Evolutionary conservation across 148 eudicot species (phyloP), one percentile per base, ranked within the genome.

Genomic region (Oxyria digyna): DNA sequence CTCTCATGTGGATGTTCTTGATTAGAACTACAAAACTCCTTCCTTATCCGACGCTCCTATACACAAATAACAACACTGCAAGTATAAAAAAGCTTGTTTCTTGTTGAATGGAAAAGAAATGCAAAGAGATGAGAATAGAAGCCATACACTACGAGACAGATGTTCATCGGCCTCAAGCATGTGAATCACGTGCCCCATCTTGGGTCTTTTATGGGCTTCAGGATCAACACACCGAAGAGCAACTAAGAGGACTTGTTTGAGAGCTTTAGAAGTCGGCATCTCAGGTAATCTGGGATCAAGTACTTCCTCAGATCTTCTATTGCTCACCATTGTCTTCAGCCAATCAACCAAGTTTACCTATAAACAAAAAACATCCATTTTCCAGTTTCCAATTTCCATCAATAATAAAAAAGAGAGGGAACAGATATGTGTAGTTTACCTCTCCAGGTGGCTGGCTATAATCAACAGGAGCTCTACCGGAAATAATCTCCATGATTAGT

Each of bases 381-480:
- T n/a, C n/a, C n/a, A n/a, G n/a, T 18, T 20, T 37, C 46, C 40
- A 32, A 5, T 18, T 17, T 23, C 31, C 17, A 37, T 21, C 38
- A 35, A 35, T 66, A 5, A 59, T 14, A 15, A 29, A 27, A 57
- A 18, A 23, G 49, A 15, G n/a, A n/a, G 49, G 49, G 17, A 18
- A 63, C 15, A 32, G 17, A 32, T 3, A 0, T 12, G 5, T 45
- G 18, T 14, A 59, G 18, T 38, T 37, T 66, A 66, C 69, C 69
- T 66, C 69, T 37, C 69, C 69, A 3, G 69, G 69, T 66, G 43
- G 15, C 2, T 29, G 69, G 31, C 27, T 37, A 29, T 66, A 66
- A 37, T 66, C 69, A n/a, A 66, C 69, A 18, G 69, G 69, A 20
- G 69, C n/a, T 38, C 69, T 66, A 66, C 69, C 69, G 20, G 69